phyloP scores from a whole-genome alignment of 2,329 filamentous ascomycete genomes.

The Taxawa tesnikishii region DNA sequence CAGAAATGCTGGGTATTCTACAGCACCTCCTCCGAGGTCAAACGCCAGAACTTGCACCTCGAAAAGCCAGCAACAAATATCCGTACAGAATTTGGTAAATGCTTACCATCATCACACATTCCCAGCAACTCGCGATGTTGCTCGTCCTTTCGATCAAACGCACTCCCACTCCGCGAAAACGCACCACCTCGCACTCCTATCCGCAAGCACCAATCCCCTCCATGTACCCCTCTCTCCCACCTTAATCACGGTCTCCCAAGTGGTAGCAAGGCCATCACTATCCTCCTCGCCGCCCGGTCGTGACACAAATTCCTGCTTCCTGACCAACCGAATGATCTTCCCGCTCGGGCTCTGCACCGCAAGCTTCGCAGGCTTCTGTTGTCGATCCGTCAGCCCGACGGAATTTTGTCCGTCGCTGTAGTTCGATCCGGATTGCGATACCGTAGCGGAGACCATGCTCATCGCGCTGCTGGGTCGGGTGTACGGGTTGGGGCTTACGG shows the following conservation, averaged over 20 bases:
- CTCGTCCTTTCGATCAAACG: too few relatives aligned
- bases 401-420: slow-evolving; percentile 43
- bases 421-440: slow-evolving; percentile 40
- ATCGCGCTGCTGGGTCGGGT: slow-evolving; percentile 45
- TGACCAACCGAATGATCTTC: slow-evolving; percentile 81
- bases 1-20: too few relatives aligned
- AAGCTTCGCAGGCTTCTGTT: slow-evolving; percentile 79
- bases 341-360: slow-evolving; percentile 90
- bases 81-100: too few relatives aligned
- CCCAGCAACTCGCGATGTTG: too few relatives aligned
- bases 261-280: slow-evolving; percentile 54
- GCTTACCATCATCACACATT: too few relatives aligned
- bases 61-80: too few relatives aligned
- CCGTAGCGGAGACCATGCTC: slow-evolving; percentile 38
- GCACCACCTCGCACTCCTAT: slow-evolving; percentile 76
- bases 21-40: too few relatives aligned
- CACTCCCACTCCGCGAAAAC: slow-evolving; percentile 85
- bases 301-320: slow-evolving; percentile 52
- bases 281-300: slow-evolving; percentile 38
- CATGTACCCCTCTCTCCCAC: slow-evolving; percentile 71
- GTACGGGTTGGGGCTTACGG: slow-evolving; percentile 39
- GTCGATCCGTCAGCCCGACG: slow-evolving; percentile 36
- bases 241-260: slow-evolving; percentile 87
- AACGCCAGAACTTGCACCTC: too few relatives aligned
- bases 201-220: slow-evolving; percentile 70